Base-by-base conservation (phyloP, 1,139 yeast species). In the Nematodospora anomalae region DNA sequence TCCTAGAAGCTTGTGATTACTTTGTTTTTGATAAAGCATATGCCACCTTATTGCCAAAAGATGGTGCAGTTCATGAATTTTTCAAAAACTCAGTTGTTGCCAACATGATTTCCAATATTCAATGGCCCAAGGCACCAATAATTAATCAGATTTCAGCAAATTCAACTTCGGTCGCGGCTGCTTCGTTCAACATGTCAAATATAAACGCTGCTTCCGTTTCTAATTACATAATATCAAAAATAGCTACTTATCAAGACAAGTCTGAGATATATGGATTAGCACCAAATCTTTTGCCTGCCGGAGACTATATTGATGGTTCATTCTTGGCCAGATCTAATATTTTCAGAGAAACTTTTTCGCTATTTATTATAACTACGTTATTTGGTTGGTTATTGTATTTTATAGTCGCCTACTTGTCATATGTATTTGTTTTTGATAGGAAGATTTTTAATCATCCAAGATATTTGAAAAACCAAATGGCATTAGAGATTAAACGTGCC, bases 371-470 rank as follows among this genome's bases (percentile, higher is more conserved):
- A 31, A 84, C 90, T 47, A 78, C 89, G 28, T 43, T 90, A 9
- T 90, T 90, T 55, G 98, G 97, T 28, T 81, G 92, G 84, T 36
- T 81, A 11, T 66, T 90, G 35, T 92, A 92, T 63, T 69, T 89
- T 36, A 46, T 63, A n/a, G 84, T 81, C 36, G 97, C 97, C 7
- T 68, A 80, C 11, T 52, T 85, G 23, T 82, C 95, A 10, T 92
- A 86, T 58, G 49, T 71, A 32, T 79, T 82, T 50, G 81, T 92
- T 21, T 92, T 87, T 59, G 97, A 92, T 64, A 83, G 80, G 54
- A 80, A 81, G 41, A 86, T 89, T 42, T 88, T 92, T 73, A 86
- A 92, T 64, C 98, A 92, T 59, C 98, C 98, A 42, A 79, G 96
- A 59, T 92, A 87, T 63, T 76, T 92, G 64, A 92, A 92, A 61